Evolutionary conservation across 1,139 yeast species (phyloP), one percentile per base, ranked within the genome.

Genomic region (Kazachstania sp.): DNA sequence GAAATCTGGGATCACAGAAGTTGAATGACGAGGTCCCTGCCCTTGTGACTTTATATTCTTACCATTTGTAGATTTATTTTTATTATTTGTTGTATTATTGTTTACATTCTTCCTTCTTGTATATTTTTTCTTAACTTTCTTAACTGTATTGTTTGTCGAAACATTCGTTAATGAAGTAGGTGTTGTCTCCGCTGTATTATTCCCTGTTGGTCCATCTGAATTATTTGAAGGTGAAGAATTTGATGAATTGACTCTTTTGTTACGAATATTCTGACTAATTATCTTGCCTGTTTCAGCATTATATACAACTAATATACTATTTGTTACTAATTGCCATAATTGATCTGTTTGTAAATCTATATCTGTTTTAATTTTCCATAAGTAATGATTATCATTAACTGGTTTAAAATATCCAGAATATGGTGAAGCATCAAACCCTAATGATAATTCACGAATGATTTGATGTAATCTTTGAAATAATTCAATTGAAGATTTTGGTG

Each of bases 391-490:
- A 20, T 56, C 57, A 34, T 59, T 60, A 37, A 65, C 48, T 39
- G 56, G 59, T 20, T 54, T 56, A 45, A 65, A 64, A 50, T 58
- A 65, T 44, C 56, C 59, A 18, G 58, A 51, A 48, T 63, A 64
- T 5, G 65, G 63, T 23, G 63, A 57, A 2, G 52, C 57, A 16
- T 61, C 66, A 45, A 54, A 62, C 43, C 63, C 60, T 38, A 63
- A 52, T 42, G 60, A 61, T 43, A 65, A 47, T 45, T 61, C 66
- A 45, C 59, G 59, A 6, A 65, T 47, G 5, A 63, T 63, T 44
- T 61, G 65, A 43, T 60, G 65, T 41, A 65, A 65, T 37, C 63
- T 50, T 45, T 63, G 66, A 48, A 58, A 65, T 26, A 65, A 45
- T 46, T 64, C 67, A 20, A 63, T 61, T 16, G 63, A 54, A 1